These are phyloP conservation scores for Schizochytrium sp. DNA, from an alignment of 108 stramenopile genomes.

Conservation along the genomic window DNA sequence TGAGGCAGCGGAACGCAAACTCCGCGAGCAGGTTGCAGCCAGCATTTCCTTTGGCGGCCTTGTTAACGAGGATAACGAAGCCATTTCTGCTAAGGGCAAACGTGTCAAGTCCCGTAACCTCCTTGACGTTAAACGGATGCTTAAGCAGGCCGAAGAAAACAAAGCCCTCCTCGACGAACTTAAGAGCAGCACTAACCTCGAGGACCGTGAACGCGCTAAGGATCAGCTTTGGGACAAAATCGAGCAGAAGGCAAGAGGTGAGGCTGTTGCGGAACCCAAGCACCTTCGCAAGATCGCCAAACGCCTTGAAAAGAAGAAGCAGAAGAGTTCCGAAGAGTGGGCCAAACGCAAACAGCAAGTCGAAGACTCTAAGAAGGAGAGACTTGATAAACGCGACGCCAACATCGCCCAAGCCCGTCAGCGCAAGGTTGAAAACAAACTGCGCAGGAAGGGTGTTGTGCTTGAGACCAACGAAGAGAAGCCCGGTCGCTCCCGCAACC, in stretches of 20 bases:
- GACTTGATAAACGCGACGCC: conserved; percentile 57
- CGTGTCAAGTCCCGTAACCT: conserved; percentile 55
- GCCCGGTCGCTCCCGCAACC: background rate
- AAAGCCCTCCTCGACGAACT: conserved; percentile 35
- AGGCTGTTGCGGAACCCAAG: background rate
- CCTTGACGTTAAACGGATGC: conserved; percentile 32
- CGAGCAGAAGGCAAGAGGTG: conserved; percentile 36
- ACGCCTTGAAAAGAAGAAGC: conserved; percentile 11
- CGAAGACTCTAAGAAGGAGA: conserved; percentile 36
- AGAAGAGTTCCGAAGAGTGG: conserved; percentile 38
- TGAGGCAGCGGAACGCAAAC: conserved; percentile 44
- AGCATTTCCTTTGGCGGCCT: conserved; percentile 11
- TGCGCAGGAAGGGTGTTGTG: conserved; percentile 16
- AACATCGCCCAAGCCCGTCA: conserved; percentile 1
- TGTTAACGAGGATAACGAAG: background rate
- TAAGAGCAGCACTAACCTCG: conserved; percentile 57
- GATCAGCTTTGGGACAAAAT: conserved; percentile 49
- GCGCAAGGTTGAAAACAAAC: conserved; percentile 9
- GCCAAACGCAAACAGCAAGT: conserved; percentile 34
- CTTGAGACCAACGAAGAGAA: background rate
- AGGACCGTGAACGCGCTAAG: conserved; percentile 56
- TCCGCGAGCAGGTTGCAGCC: conserved; percentile 17
- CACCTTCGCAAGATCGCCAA: conserved; percentile 35
- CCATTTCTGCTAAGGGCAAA: conserved; percentile 2
- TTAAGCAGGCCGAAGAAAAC: conserved; percentile 19